phyloP scores from a whole-genome alignment of 148 eudicot species.

The Arbutus unedo region DNA sequence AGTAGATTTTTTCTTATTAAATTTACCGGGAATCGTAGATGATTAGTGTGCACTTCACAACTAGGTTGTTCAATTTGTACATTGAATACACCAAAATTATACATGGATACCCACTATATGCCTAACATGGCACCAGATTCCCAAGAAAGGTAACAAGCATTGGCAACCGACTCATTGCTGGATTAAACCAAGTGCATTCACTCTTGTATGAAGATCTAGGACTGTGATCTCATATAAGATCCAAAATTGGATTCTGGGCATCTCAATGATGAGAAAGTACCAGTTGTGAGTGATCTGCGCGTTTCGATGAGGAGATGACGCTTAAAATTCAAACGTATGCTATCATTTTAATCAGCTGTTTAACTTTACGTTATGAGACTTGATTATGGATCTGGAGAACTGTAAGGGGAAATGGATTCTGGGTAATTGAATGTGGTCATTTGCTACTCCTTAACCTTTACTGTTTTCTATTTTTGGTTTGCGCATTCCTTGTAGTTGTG shows the following conservation, averaged over 20 bases:
- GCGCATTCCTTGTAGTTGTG: conserved; percentile 6
- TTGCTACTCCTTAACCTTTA: not conserved
- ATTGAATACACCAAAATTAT: not conserved
- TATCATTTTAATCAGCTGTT: not conserved
- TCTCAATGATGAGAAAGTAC: not conserved
- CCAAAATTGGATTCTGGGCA: not conserved
- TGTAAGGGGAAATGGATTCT: not conserved
- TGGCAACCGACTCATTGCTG: not conserved
- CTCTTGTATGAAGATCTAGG: not conserved
- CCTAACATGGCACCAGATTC: not conserved
- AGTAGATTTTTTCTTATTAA: not conserved
- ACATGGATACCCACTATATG: not conserved
- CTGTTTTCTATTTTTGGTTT: not conserved
- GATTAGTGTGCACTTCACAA: not conserved
- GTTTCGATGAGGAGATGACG: not conserved
- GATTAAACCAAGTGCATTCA: not conserved
- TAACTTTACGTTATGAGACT: not conserved
- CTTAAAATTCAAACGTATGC: not conserved
- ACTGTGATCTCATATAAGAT: not conserved
- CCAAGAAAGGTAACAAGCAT: not conserved
- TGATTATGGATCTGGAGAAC: not conserved
- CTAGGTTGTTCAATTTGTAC: not conserved
- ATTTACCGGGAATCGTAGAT: not conserved
- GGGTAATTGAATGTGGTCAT: not conserved
- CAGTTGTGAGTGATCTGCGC: not conserved